A percentile compares a stretch with the other conserved stretches of the same genome.
phyloP scores from a whole-genome alignment of 306 rosid species.

The Acacia crassicarpa region DNA sequence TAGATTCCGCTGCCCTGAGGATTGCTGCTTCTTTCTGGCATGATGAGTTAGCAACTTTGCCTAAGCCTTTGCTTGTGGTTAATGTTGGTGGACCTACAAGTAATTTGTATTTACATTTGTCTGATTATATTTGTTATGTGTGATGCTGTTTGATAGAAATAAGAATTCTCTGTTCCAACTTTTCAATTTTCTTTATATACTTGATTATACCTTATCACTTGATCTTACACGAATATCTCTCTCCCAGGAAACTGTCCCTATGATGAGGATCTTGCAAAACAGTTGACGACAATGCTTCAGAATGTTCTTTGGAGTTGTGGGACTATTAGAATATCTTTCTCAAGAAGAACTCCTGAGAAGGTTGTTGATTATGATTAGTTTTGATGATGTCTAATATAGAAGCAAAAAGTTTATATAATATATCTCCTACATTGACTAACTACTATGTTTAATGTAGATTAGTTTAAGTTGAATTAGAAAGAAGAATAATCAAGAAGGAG shows the following conservation, averaged over 20 bases:
- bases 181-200: background rate
- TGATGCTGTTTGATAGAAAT: too few species aligned
- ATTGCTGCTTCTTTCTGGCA: background rate
- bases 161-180: background rate
- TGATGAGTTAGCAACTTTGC: slow-evolving; percentile 59
- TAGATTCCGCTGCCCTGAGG: background rate
- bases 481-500: too few species aligned
- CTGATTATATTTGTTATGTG: too few species aligned
- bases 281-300: slow-evolving; percentile 65
- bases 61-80: slow-evolving; percentile 87
- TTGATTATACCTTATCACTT: background rate
- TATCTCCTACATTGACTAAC: too few species aligned
- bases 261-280: slow-evolving; percentile 4
- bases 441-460: too few species aligned
- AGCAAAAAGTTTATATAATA: too few species aligned
- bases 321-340: background rate
- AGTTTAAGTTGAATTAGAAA: too few species aligned
- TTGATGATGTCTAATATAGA: too few species aligned
- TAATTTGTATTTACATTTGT: slow-evolving; percentile 36
- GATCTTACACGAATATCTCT: background rate
- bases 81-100: slow-evolving; percentile 87
- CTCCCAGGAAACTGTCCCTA: background rate
- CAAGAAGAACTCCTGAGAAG: background rate
- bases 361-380: too few species aligned
- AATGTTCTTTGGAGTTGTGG: slow-evolving; percentile 45